Base-by-base conservation (phyloP, 2,329 filamentous ascomycete genomes). In the Epichloe gansuensis region DNA sequence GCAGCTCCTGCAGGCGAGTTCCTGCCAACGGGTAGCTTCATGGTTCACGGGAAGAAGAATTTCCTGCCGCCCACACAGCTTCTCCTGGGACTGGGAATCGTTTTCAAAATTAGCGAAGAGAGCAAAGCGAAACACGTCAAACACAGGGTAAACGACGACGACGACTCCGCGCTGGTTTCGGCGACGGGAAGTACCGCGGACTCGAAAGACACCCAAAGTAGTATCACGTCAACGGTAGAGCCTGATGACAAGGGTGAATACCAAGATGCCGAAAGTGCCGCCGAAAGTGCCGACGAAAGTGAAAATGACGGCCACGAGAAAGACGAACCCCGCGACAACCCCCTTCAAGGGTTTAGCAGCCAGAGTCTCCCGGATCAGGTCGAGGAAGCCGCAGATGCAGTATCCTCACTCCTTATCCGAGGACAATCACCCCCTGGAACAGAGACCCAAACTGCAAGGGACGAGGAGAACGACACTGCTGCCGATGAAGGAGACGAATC, bases 81-180 rank as follows among this genome's bases (percentile, higher is more conserved):
- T 31, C 73, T 96, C 1, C 78, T 98, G 35, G 93, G 93, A 0
- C 87, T 97, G 63, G 90, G 83, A 2, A 77, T 95, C 44, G 76
- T 95, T 67, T 98, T 95, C 67, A 84, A 82, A 60, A 84, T 97
- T 50, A 95, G 88, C 60, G 87, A 94, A 52, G 86, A 90, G 61
- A 95, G 89, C 68, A 87, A 89, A 64, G 77, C 75, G 4, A 85
- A 81, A 53, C 90, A 96, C 66, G 75, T 82, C 42, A 91, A 87
- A 64, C 85, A 94, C 52, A 63, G 67, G 6, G 51, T 71, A 15
- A 59, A 64, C 7, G 64, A 66, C 23, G 64, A 66, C 23, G 60
- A 57, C 7, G 58, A 63, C 17, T 56, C 52, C 7, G 44, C 56
- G 5, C 13, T 53, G 21, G 55, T 51, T 3, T 31, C 45, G 21